A percentile compares a stretch with the other conserved stretches of the same genome.
phyloP scores from a whole-genome alignment of 1,284 basidiomycete species.

The Abortiporus biennis region DNA sequence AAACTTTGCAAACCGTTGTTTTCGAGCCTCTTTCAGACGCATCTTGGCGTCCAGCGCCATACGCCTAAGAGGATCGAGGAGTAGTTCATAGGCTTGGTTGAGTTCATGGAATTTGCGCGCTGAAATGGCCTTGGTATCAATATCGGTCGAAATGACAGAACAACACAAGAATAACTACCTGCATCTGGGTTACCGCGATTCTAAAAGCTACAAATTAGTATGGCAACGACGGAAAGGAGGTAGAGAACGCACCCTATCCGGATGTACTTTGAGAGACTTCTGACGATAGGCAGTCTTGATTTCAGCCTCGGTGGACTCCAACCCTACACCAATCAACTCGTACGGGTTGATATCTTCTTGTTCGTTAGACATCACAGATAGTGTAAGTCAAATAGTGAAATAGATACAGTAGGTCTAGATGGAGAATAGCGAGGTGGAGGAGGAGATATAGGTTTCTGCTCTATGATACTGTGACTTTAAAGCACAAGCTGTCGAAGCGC shows the following conservation, averaged over 20 bases:
- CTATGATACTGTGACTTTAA: no score
- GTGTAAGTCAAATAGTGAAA: no score
- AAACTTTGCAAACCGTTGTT: slow-evolving; percentile 68
- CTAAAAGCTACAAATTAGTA: slow-evolving; percentile 31
- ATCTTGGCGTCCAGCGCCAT: slow-evolving; percentile 80
- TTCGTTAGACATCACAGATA: slow-evolving; percentile 20
- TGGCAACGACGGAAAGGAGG: slow-evolving; percentile 7
- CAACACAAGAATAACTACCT: slow-evolving; percentile 32
- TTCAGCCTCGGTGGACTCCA: slow-evolving; percentile 75
- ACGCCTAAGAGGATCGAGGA: slow-evolving; percentile 79
- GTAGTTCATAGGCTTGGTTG: slow-evolving; percentile 78
- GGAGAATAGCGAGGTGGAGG: no score
- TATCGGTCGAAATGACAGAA: background rate
- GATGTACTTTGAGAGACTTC: slow-evolving; percentile 82
- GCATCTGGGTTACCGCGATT: slow-evolving; percentile 78
- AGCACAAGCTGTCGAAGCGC: no score
- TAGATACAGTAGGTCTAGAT: no score
- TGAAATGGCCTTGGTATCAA: slow-evolving; percentile 14
- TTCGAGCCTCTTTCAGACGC: slow-evolving; percentile 64
- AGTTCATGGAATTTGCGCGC: slow-evolving; percentile 86
- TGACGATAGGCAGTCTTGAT: slow-evolving; percentile 82
- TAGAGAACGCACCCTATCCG: slow-evolving; percentile 64
- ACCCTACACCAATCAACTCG: slow-evolving; percentile 60
- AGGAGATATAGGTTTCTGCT: no score
- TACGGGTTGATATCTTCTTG: slow-evolving; percentile 68